phyloP scores from a whole-genome alignment of 2,329 filamentous ascomycete genomes.

The Colletotrichum incanum region DNA sequence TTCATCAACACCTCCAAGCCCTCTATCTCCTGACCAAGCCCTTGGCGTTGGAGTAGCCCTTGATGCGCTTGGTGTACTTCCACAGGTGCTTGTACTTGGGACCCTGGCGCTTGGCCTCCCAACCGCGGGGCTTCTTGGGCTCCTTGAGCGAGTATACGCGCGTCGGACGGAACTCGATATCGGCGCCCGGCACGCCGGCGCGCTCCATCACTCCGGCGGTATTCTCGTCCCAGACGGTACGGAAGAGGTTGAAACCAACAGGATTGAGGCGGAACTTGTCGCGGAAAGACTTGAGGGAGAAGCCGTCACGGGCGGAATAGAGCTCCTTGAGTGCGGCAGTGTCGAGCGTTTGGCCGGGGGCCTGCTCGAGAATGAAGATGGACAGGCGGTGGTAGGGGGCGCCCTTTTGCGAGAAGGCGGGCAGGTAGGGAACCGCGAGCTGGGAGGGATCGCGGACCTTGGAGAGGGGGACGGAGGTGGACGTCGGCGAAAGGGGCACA shows the following conservation, averaged over 20 bases:
- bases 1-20: not conserved
- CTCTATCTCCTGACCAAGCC: slow-evolving; percentile 57
- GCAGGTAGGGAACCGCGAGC: slow-evolving; percentile 85
- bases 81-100: slow-evolving; percentile 76
- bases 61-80: slow-evolving; percentile 76
- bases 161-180: slow-evolving; percentile 88
- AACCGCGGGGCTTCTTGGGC: slow-evolving; percentile 73
- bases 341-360: slow-evolving; percentile 72
- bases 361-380: slow-evolving; percentile 88
- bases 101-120: slow-evolving; percentile 77
- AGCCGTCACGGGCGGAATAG: slow-evolving; percentile 63
- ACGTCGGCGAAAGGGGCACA: slow-evolving; percentile 67
- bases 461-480: slow-evolving; percentile 75
- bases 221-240: slow-evolving; percentile 89
- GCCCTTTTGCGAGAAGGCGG: slow-evolving; percentile 91
- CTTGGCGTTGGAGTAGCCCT: slow-evolving; percentile 59
- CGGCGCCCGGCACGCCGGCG: slow-evolving; percentile 80
- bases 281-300: slow-evolving; percentile 82
- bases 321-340: slow-evolving; percentile 69
- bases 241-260: slow-evolving; percentile 90
- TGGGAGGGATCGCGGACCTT: slow-evolving; percentile 74
- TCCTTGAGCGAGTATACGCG: slow-evolving; percentile 79
- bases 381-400: slow-evolving; percentile 91
- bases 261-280: slow-evolving; percentile 78
- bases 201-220: slow-evolving; percentile 91